Evolutionary conservation across 2,329 filamentous ascomycete genomes (phyloP), one percentile per base, ranked within the genome.

Genomic region (Tolypocladium nubicola): DNA sequence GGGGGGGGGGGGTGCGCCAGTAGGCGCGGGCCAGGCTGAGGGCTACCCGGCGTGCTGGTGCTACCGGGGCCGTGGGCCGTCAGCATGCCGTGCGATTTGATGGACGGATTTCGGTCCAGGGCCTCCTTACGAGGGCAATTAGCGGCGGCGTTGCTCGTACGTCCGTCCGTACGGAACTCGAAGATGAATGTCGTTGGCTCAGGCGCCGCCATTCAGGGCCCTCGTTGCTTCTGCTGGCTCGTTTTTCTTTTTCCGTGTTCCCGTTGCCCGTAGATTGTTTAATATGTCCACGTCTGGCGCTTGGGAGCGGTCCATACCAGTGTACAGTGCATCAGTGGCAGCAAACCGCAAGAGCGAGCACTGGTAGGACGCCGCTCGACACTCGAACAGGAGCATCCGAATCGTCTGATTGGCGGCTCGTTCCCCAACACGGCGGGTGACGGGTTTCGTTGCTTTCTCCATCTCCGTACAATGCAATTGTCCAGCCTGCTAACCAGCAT

Each of bases 31-130:
- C 21, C 52, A 53, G 52, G 52, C 52, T 38, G 35, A 19, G n/a
- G 52, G 52, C 52, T 53, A 53, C 52, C 52, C 52, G 52, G 52
- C 52, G 35, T 23, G 52, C 52, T 53, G 52, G 52, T 53, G 52
- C 52, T 38, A 53, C 52, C 52, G 52, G 52, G 52, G 19, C 47
- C 47, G 30, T 50, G 47, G 47, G 47, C 47, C 47, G 10, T 19
- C 47, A 35, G 26, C 14, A 50, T 50, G 47, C 30, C 43, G 43
- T 45, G 45, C 45, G 45, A 49, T n/a, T 49, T 19, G 23, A 33
- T 33, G 43, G 26, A 13, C 16, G 45, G 45, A 0, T n/a, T n/a
- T 6, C 4, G 9, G 30, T 5, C 26, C 16, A 50, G 47, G 16
- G 45, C 23, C 26, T 19, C 26, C 10, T 26, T 26, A 33, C 14